These are phyloP conservation scores for Pythium utonaiense DNA, from an alignment of 352 stramenopile genomes.

Conservation along the genomic window DNA sequence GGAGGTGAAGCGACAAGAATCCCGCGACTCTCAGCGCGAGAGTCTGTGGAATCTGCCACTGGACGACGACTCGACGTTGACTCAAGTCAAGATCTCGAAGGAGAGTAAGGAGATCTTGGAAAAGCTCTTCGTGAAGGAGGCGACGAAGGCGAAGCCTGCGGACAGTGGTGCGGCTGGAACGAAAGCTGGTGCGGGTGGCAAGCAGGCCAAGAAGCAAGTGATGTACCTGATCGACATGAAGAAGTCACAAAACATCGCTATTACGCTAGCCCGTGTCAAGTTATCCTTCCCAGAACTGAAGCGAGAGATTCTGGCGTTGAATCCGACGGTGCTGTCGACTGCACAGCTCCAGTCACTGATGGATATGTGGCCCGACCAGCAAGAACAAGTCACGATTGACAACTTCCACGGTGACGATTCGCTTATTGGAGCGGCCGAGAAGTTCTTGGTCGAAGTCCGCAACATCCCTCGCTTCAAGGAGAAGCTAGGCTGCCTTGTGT, in stretches of 20 bases:
- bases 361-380: slow-evolving; percentile 80
- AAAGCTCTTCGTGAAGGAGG: slow-evolving; percentile 76
- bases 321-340: slow-evolving; percentile 67
- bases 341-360: slow-evolving; percentile 79
- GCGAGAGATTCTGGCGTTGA: slow-evolving; percentile 71
- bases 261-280: slow-evolving; percentile 78
- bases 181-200: slow-evolving; percentile 23
- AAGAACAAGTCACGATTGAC: slow-evolving; percentile 67
- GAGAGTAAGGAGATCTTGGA: slow-evolving; percentile 73
- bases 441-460: slow-evolving; percentile 73
- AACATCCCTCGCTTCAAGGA: slow-evolving; percentile 68
- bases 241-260: slow-evolving; percentile 86
- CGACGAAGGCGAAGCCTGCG: slow-evolving; percentile 48
- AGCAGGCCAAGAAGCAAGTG: slow-evolving; percentile 59
- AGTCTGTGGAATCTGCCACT: slow-evolving; percentile 57
- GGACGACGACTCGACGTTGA: slow-evolving; percentile 35
- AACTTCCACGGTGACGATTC: slow-evolving; percentile 62
- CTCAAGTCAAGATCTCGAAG: slow-evolving; percentile 53
- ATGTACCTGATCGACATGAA: slow-evolving; percentile 85
- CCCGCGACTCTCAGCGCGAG: slow-evolving; percentile 37
- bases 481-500: slow-evolving; percentile 71
- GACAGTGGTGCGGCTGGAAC: slow-evolving; percentile 10
- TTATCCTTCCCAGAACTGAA: slow-evolving; percentile 65
- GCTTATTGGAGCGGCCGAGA: slow-evolving; percentile 61
- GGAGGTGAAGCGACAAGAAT: slow-evolving; percentile 56